Base-by-base conservation (phyloP, 352 stramenopile species). In the Pythium sukuiense region DNA sequence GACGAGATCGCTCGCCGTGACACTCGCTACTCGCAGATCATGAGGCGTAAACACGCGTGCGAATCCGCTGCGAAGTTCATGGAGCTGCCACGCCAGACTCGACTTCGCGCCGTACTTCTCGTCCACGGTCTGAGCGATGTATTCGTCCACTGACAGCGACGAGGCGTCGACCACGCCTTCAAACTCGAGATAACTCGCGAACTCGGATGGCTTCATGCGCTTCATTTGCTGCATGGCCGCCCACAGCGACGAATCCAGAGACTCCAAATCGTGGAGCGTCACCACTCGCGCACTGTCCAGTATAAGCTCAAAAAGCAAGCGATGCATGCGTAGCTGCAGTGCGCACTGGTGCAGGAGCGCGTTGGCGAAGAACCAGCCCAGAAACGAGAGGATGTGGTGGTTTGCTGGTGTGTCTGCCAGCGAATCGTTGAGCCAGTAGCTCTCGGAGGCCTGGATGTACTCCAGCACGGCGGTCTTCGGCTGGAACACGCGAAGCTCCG, bases 301-400 rank as follows among this genome's bases (percentile, higher is more conserved):
- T 50, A 93, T 20, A 30, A 89, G 52, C 3, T 72, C 59, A 55
- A 90, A 89, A 26, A 93, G 60, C 1, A 90, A 66, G 6, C 45
- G 61, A 55, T 90, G 77, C 3, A 90, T 45, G 30, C 39, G 70
- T 3, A 86, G 7, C 6, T 69, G 45, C 7, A 76, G 24, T 4
- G 49, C 32, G 53, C 65, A 71, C 48, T 76, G 68, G 56, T 93
- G 81, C 0, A 75, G 59, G 18, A 93, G 26, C 13, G 80, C 77
- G 33, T 72, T 81, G 3, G 77, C 82, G 18, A 93, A 14, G n/a
- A 90, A 77, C 82, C 82, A 91, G 16, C 82, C 85, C 7, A 81
- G 53, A 43, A 93, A 91, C 14, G 56, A 43, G 9, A 90, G 30
- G 13, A 67, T 35, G 0, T 77, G 70, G 1, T 55, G 77, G 20